Conservation (phyloP, 2,329 filamentous ascomycete species). For the Calonectria pseudoreteaudii region DNA sequence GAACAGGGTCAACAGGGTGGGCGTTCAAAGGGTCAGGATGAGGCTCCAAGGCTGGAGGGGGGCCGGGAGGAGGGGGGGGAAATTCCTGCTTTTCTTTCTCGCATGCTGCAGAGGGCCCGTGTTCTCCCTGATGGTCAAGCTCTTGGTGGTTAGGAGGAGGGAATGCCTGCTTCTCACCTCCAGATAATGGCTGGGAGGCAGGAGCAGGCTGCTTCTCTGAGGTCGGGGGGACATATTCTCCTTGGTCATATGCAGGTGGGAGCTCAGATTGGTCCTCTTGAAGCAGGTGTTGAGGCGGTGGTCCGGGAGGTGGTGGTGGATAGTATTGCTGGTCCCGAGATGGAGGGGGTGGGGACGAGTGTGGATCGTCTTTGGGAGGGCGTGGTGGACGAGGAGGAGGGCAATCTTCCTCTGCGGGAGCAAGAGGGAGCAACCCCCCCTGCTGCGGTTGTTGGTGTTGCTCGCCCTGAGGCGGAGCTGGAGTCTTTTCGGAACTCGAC, state of each 20-base stretch:
- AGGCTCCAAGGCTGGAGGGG: constrained; percentile 32
- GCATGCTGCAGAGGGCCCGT: background rate
- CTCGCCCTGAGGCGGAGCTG: constrained; percentile 8
- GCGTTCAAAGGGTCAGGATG: constrained; percentile 38
- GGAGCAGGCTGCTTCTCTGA: constrained; percentile 19
- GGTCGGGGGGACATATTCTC: background rate
- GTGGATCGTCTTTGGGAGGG: background rate
- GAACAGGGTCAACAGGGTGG: constrained; percentile 28
- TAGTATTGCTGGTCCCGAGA: constrained; percentile 35
- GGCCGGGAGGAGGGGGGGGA: constrained; percentile 40
- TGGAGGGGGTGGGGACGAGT: constrained; percentile 27
- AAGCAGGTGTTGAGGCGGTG: constrained; percentile 33
- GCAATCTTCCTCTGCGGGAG: background rate
- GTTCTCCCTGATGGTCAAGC: background rate
- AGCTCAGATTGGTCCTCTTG: constrained; percentile 17
- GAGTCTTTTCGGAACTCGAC: constrained; percentile 24
- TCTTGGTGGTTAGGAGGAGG: background rate
- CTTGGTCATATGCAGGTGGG: constrained; percentile 20
- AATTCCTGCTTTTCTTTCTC: constrained; percentile 11
- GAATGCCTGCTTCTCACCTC: constrained; percentile 5
- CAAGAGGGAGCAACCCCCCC: constrained; percentile 3
- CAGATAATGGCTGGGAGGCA: background rate
- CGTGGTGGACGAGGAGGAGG: background rate
- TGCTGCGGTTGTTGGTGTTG: background rate
- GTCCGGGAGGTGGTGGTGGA: constrained; percentile 42